A percentile compares a stretch with the other conserved stretches of the same genome.
phyloP scores from a whole-genome alignment of 75 land plant species.

The Gnetum montanum region DNA sequence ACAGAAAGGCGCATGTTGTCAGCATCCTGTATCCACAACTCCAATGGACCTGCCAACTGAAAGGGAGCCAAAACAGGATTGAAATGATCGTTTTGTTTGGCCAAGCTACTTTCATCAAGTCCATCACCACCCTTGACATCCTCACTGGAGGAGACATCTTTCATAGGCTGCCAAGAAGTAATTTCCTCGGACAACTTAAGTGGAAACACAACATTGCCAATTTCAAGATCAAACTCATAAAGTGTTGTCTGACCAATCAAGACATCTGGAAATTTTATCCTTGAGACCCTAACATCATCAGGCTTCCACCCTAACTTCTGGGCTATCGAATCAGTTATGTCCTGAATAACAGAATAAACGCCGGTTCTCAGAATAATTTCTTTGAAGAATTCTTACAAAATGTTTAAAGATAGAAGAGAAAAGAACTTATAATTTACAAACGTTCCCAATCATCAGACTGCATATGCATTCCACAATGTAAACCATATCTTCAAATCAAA shows the following conservation, averaged over 20 bases:
- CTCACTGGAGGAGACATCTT: slow-evolving; percentile 24
- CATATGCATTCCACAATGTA: too few relatives aligned
- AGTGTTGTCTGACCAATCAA: slow-evolving; percentile 71
- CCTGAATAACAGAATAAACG: too few relatives aligned
- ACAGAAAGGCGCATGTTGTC: slow-evolving; percentile 74
- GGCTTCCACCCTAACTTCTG: slow-evolving; percentile 49
- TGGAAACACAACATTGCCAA: slow-evolving; percentile 59
- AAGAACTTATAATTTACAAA: too few relatives aligned
- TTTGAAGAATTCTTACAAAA: too few relatives aligned
- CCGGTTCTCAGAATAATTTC: too few relatives aligned
- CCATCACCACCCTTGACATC: background rate
- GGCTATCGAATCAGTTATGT: slow-evolving; percentile 59
- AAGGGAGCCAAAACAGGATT: slow-evolving; percentile 1
- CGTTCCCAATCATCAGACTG: too few relatives aligned
- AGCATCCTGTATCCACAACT: slow-evolving; percentile 6
- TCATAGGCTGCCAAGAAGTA: slow-evolving; percentile 62
- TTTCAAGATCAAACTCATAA: slow-evolving; percentile 81
- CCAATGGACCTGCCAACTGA: slow-evolving; percentile 28
- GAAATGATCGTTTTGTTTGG: background rate
- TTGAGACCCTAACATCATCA: slow-evolving; percentile 54
- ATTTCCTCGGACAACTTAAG: slow-evolving; percentile 80
- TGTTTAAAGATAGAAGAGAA: too few relatives aligned
- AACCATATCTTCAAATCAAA: too few relatives aligned
- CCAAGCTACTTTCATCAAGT: background rate
- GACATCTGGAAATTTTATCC: slow-evolving; percentile 61